A percentile compares a stretch with the other conserved stretches of the same genome.
Evolutionary conservation across 1,284 basidiomycete species (phyloP).

Genomic region (Trichosporon faecale): DNA sequence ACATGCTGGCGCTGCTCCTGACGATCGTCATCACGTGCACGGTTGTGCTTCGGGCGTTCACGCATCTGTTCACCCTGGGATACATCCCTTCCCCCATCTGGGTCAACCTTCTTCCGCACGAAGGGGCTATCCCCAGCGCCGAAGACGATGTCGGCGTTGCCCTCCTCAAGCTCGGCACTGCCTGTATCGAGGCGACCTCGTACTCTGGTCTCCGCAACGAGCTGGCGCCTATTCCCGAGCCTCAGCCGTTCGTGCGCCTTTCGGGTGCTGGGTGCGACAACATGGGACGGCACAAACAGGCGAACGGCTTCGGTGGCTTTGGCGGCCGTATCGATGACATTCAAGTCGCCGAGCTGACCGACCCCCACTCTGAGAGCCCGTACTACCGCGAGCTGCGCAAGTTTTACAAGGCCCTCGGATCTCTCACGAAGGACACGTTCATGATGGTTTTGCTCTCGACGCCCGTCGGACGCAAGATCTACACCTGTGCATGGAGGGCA

Average conservation of each 20-base stretch:
- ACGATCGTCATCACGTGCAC: constrained; percentile 44
- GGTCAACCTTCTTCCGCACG: constrained; percentile 44
- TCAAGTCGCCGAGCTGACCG: constrained; percentile 35
- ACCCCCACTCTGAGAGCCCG: constrained; percentile 32
- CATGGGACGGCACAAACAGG: constrained; percentile 14
- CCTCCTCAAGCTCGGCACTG: constrained; percentile 47
- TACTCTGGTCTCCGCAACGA: constrained; percentile 49
- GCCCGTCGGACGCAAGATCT: constrained; percentile 30
- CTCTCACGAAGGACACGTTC: constrained; percentile 22
- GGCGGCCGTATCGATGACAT: constrained; percentile 42
- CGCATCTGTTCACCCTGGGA: constrained; percentile 49
- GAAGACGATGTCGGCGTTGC: constrained; percentile 50
- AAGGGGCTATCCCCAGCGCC: constrained; percentile 37
- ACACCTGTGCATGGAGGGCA: constrained; percentile 12
- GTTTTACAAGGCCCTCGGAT: constrained; percentile 33
- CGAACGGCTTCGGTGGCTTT: constrained; percentile 39
- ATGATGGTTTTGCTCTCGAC: constrained; percentile 32
- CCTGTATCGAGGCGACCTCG: constrained; percentile 48
- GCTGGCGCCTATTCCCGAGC: constrained; percentile 34
- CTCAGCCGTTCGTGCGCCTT: constrained; percentile 42
- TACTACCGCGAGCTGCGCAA: constrained; percentile 31
- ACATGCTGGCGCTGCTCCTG: constrained; percentile 46
- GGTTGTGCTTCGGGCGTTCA: constrained; percentile 42
- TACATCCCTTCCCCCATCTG: constrained; percentile 44
- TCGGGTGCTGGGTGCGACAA: constrained; percentile 27